Base-by-base conservation (phyloP, 2,329 filamentous ascomycete species). In the Neopestalotiopsis sp. region DNA sequence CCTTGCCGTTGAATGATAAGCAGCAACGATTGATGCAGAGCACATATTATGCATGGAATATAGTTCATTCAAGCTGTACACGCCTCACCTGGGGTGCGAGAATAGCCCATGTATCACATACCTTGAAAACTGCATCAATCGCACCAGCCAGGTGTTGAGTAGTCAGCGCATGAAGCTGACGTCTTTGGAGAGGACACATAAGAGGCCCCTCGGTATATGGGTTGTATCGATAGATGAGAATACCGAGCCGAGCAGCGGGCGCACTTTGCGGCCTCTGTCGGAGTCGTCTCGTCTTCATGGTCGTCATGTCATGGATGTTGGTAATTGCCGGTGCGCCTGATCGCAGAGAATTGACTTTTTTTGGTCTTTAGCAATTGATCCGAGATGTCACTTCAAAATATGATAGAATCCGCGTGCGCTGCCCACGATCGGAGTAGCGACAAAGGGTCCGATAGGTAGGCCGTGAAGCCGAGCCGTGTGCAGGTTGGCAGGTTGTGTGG, bases 321-420 rank as follows among this genome's bases (percentile, higher is more conserved):
- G 4, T 17, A 52, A 52, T 52, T 52, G 45, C 45, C 45, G 34
- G 45, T 52, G 17, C 45, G 17, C 17, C 17, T 52, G n/a, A 52
- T 52, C 45, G 45, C 45, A 52, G 45, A 52, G 17, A 52, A 52
- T 52, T 52, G 45, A 52, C 45, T 52, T 52, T 52, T 52, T 38
- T 38, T 38, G 6, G 6, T 10, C 45, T 52, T 52, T 17, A 52
- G 17, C 45, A 52, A n/a, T 9, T n/a, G n/a, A 20, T 7, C 45
- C 45, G 45, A 52, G n/a, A 10, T 52, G 45, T 52, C 14, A 52
- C 9, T 52, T 52, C 3, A 10, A 52, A 52, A 52, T 52, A 52
- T 52, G 45, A 52, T 52, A 52, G 45, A 20, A 52, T 52, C 45
- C 45, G 45, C 45, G 20, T 52, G 45, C 45, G n/a, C 45, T 52